Base-by-base conservation (phyloP, 2,329 filamentous ascomycete species). In the Arthroderma uncinatum region DNA sequence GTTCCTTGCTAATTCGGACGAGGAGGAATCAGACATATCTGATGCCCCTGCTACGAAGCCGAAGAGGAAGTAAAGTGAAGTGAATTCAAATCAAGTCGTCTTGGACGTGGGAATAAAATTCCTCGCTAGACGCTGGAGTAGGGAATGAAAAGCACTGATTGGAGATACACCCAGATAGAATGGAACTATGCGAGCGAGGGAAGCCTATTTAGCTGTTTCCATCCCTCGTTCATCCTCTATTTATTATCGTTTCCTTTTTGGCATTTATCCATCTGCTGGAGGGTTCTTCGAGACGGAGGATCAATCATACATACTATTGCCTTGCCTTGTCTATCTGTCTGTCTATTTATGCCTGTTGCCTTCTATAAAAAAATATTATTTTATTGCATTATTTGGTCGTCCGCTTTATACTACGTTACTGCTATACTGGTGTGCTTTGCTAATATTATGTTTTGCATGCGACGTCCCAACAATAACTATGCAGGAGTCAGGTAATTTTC, bases 1-100 rank as follows among this genome's bases (percentile, higher is more conserved):
- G 54, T 73, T 76, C 62, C 71, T 78, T 53, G 72, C 74, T 4
- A 74, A 78, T 57, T 74, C 71, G 2, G 77, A 79, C 39, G 71
- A 73, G 7, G 73, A 70, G 21, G 47, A 50, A 19, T 50, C 47
- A 5, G 47, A 33, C 8, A 19, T 33, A 9, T 50, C 47, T 19
- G 47, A 50, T 33, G 25, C 47, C 47, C 25, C 47, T 50, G 28
- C 47, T 30, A 30, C 47, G n/a, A 50, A 50, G n/a, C 19, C 48
- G 34, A 10, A 57, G 40, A 12, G 36, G 19, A 39, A 42, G 39
- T 16, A 48, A 39, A 42, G 39, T 16, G 50, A 21, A 56, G 36
- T 23, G 14, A 53, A 19, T 4, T 30, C 28, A 30, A 30, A 30
- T 30, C 28, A 30, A 30, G 28, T 30, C 28, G 28, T 30, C 28